Base-by-base conservation (phyloP, 139 green algal genomes). In the Dunaliella sp. region DNA sequence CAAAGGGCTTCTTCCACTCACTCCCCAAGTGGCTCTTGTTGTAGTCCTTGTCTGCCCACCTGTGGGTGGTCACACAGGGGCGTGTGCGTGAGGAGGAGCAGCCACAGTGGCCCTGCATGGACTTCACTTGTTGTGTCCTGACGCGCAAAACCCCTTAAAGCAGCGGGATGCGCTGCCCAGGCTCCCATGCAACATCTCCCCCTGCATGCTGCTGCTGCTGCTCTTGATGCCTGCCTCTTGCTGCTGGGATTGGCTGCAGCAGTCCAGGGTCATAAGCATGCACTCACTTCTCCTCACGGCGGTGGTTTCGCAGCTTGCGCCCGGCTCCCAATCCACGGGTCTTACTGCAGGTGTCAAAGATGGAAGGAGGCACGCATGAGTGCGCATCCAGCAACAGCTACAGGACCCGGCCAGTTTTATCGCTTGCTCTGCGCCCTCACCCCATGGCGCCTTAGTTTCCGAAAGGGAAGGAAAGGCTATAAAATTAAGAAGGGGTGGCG, bases 1-100 rank as follows among this genome's bases (percentile, higher is more conserved):
- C 96, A 84, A 99, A 99, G n/a, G 98, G 98, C 97, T 99, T 99
- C 94, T 98, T 98, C 95, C 96, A 99, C 95, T 99, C 97, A 38
- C 94, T 97, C 87, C 98, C 98, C 89, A 98, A 88, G 86, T 99
- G 94, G 84, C 89, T 94, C 94, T 99, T 99, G 92, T 99, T 99
- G 95, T 98, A 99, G 92, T 98, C 96, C 95, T 99, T 99, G 93
- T 99, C 97, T 28, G 97, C 84, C 89, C 89, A 92, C 65, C 80
- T 86, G 81, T 65, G 16, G 48, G 48, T 16, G 16, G 58, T 24
- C 24, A 24, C 58, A 74, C 58, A n/a, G 58, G 22, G 21, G 58
- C 58, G 22, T 21, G 22, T 74, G 58, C 58, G 21, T 21, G 22
- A 21, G 58, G 22, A n/a, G 58, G 22, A n/a, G 58, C 58, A 21